Evolutionary conservation across 75 land plant genomes (phyloP).

Genomic region (Azolla pinnata): DNA sequence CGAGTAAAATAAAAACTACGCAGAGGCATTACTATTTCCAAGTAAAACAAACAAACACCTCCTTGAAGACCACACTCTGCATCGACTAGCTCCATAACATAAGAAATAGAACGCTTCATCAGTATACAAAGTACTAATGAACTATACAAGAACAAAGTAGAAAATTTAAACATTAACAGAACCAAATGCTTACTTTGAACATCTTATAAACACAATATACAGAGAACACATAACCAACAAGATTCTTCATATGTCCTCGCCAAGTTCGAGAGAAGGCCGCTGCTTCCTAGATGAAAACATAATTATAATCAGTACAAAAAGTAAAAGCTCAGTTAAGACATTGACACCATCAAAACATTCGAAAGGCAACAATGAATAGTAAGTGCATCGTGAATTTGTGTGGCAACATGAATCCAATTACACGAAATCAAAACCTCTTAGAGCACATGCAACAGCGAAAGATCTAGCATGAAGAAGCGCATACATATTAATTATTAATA

Average conservation of each 20-base stretch:
- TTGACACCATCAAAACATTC: too few species aligned
- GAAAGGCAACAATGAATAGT: too few species aligned
- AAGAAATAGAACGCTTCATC: neutral
- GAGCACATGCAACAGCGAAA: too few species aligned
- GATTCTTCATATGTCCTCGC: slow-evolving; percentile 80
- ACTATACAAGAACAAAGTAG: slow-evolving; percentile 1
- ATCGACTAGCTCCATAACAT: slow-evolving; percentile 42
- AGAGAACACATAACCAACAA: slow-evolving; percentile 73
- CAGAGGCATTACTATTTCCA: neutral
- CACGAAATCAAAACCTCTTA: too few species aligned
- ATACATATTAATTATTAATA: too few species aligned
- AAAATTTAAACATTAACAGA: slow-evolving; percentile 6
- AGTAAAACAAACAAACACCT: slow-evolving; percentile 22
- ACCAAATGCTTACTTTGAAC: slow-evolving; percentile 51
- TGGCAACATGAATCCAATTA: too few species aligned
- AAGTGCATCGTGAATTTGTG: too few species aligned
- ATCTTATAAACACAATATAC: slow-evolving; percentile 87
- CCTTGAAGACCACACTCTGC: slow-evolving; percentile 77
- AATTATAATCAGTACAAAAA: too few species aligned
- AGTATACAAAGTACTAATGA: slow-evolving; percentile 4
- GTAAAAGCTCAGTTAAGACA: too few species aligned
- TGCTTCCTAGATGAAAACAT: slow-evolving; percentile 53
- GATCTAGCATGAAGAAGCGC: too few species aligned
- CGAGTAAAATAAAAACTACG: neutral
- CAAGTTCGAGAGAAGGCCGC: slow-evolving; percentile 87